Base-by-base conservation (phyloP, 352 stramenopile species). In the Phytophthora cactorum region DNA sequence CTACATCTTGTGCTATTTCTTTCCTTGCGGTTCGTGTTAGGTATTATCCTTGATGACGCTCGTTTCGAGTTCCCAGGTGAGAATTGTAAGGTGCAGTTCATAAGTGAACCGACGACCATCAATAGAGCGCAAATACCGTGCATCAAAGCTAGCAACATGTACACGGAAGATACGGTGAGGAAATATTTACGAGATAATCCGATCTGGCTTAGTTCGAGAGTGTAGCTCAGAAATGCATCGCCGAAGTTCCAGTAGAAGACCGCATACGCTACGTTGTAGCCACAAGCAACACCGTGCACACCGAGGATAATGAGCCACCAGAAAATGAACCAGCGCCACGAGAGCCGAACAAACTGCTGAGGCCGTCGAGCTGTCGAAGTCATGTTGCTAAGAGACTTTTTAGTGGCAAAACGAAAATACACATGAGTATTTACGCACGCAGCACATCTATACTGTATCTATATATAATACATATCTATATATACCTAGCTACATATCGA, bases 271-370 rank as follows among this genome's bases (percentile, higher is more conserved):
- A 15, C 14, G 14, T 27, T 53, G 47, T 53, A 53, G 9, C 27
- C 47, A 39, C 47, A 53, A 0, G 47, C 28, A 39, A 39, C 28
- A 41, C 5, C 25, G n/a, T 53, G 47, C 9, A 53, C 28, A 38
- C 27, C 28, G 28, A 53, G 47, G 47, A 53, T 59, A 47, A 31
- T 38, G 1, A 46, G 4, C 36, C 25, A 41, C 60, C 52, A 52
- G 32, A 63, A 10, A 32, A 45, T 11, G 57, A 49, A 46, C 15
- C 61, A 22, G 10, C 17, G 15, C 17, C n/a, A 4, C 6, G 44
- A n/a, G 17, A 50, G 41, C n/a, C 15, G 41, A 47, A 47, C n/a
- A 43, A 15, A 43, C 41, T 28, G 41, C 41, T 47, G 41, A 47
- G 41, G n/a, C 1, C 36, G 10, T 43, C 36, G 36, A 43, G 36